Evolutionary conservation across 352 stramenopile genomes (phyloP).

Genomic region (Pythium sukuiense): DNA sequence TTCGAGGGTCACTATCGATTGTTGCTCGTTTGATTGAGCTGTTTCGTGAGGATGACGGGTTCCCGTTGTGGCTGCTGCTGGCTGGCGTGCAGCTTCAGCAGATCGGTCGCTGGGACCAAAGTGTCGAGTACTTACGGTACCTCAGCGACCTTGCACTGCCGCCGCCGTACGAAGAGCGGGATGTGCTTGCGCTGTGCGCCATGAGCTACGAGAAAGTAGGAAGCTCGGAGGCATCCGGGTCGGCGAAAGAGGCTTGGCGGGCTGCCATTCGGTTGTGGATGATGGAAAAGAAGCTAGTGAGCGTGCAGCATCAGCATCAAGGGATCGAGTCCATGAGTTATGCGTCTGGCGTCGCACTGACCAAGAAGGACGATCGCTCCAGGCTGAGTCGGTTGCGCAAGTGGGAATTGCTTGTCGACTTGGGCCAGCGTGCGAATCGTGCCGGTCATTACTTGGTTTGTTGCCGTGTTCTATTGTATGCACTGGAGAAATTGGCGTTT

Average conservation of each 20-base stretch:
- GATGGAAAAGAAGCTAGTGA: slow-evolving; percentile 34
- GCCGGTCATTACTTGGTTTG: slow-evolving; percentile 61
- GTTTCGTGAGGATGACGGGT: slow-evolving; percentile 44
- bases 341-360: not conserved
- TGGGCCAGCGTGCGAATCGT: slow-evolving; percentile 40
- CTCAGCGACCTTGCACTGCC: slow-evolving; percentile 49
- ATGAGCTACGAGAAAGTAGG: slow-evolving; percentile 46
- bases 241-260: slow-evolving; percentile 55
- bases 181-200: slow-evolving; percentile 57
- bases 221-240: not conserved
- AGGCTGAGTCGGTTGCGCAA: slow-evolving; percentile 28
- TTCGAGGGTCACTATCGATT: slow-evolving; percentile 47
- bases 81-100: slow-evolving; percentile 63
- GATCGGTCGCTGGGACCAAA: slow-evolving; percentile 50
- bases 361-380: not conserved
- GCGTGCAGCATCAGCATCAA: not conserved
- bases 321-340: not conserved
- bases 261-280: slow-evolving; percentile 54
- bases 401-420: slow-evolving; percentile 50
- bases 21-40: slow-evolving; percentile 61
- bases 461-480: slow-evolving; percentile 45
- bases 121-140: slow-evolving; percentile 59
- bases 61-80: slow-evolving; percentile 60
- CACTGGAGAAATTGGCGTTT: slow-evolving; percentile 31
- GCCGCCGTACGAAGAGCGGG: slow-evolving; percentile 52